A percentile compares a stretch with the other conserved stretches of the same genome.
Conservation (phyloP, 1,139 yeast genomes). For the Zygosaccharomyces sapae region DNA sequence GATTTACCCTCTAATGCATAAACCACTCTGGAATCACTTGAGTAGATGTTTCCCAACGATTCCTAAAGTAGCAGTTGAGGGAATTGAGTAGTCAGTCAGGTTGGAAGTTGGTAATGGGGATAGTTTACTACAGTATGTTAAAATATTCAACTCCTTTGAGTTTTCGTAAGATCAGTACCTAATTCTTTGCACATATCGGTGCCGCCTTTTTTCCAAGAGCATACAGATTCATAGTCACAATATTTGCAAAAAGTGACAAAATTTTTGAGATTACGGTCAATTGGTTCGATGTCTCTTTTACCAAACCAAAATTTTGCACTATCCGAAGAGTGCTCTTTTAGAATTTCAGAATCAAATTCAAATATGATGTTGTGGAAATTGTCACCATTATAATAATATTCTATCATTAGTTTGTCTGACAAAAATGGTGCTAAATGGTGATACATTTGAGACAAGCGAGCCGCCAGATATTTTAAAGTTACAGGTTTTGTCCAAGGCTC, state of each 20-base stretch:
- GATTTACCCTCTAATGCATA: background rate
- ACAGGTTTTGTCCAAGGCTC: constrained; percentile 50
- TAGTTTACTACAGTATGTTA: background rate
- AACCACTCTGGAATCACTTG: background rate
- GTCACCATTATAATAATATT: constrained; percentile 46
- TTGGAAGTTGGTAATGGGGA: background rate
- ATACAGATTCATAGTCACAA: constrained; percentile 48
- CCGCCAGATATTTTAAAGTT: constrained; percentile 54
- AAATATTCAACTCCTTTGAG: constrained; percentile 1
- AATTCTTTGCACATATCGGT: constrained; percentile 17
- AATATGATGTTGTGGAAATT: constrained; percentile 42
- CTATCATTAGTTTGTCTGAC: constrained; percentile 44
- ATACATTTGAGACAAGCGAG: constrained; percentile 51
- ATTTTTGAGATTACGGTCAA: constrained; percentile 36
- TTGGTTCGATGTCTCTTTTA: constrained; percentile 42
- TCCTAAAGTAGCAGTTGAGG: background rate
- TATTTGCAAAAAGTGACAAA: constrained; percentile 43
- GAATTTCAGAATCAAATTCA: constrained; percentile 35
- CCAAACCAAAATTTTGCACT: constrained; percentile 57
- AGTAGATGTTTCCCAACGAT: background rate
- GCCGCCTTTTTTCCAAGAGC: constrained; percentile 34
- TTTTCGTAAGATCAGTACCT: constrained; percentile 20
- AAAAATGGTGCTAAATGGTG: constrained; percentile 37
- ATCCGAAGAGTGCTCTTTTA: constrained; percentile 34
- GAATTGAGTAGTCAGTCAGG: background rate